phyloP scores from a whole-genome alignment of 2,329 filamentous ascomycete genomes.

The Ascocoryne sarcoides region DNA sequence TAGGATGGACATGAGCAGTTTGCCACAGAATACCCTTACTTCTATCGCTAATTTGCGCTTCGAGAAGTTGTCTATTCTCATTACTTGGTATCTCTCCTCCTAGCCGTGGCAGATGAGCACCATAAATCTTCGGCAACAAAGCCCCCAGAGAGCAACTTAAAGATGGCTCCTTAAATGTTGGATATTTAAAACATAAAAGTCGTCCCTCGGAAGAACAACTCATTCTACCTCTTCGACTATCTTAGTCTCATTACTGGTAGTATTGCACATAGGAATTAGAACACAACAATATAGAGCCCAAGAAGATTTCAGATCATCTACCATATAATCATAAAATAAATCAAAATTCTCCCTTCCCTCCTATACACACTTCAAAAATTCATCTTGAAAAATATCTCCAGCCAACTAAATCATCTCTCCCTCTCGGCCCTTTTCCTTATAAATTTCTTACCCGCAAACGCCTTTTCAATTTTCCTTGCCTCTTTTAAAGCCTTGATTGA shows the following conservation, averaged over 20 bases:
- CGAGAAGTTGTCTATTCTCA: slow-evolving; percentile 40
- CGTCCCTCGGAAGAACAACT: slow-evolving; percentile 42
- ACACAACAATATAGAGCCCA: not conserved
- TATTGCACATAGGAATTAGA: slow-evolving; percentile 46
- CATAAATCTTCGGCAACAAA: slow-evolving; percentile 59
- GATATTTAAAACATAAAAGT: slow-evolving; percentile 66
- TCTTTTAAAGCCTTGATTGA: slow-evolving; percentile 33
- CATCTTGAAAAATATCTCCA: slow-evolving; percentile 60
- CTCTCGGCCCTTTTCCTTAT: slow-evolving; percentile 35
- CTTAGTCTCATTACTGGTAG: slow-evolving; percentile 41
- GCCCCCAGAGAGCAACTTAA: slow-evolving; percentile 66
- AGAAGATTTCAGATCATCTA: too few species aligned
- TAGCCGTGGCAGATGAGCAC: slow-evolving; percentile 60
- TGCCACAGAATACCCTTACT: slow-evolving; percentile 32
- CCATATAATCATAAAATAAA: slow-evolving; percentile 55
- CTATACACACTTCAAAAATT: slow-evolving; percentile 37
- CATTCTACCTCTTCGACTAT: slow-evolving; percentile 45
- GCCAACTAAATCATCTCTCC: slow-evolving; percentile 46
- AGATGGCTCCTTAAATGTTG: slow-evolving; percentile 58
- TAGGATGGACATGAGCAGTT: slow-evolving; percentile 42
- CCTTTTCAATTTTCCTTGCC: slow-evolving; percentile 37
- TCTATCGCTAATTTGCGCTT: slow-evolving; percentile 37
- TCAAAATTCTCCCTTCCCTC: slow-evolving; percentile 47
- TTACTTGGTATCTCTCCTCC: slow-evolving; percentile 59
- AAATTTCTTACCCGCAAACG: slow-evolving; percentile 31